Conservation (phyloP, 1,284 basidiomycete genomes). For the Vanrija humicola region DNA sequence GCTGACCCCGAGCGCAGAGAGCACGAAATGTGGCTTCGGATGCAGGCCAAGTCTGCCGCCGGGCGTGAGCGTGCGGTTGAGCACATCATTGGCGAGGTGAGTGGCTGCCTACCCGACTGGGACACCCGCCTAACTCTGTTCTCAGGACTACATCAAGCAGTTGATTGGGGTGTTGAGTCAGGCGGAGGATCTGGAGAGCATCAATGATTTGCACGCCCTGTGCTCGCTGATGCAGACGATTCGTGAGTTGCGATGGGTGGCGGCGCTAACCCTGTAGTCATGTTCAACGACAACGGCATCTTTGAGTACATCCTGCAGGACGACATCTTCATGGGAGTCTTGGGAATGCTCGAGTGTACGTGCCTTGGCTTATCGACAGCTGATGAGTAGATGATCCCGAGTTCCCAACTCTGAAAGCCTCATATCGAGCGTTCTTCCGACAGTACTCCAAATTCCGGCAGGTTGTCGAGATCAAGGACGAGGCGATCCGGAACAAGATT, state of each 20-base stretch:
- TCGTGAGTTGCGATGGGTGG: slow-evolving; percentile 57
- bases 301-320: slow-evolving; percentile 95
- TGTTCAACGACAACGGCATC: slow-evolving; percentile 90
- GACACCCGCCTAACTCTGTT: background rate
- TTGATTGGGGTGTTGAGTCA: slow-evolving; percentile 77
- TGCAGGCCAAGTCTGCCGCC: slow-evolving; percentile 39
- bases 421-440: slow-evolving; percentile 87
- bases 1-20: slow-evolving; percentile 25
- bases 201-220: slow-evolving; percentile 82
- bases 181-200: slow-evolving; percentile 87
- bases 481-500: slow-evolving; percentile 73
- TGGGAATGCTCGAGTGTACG: slow-evolving; percentile 96
- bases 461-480: slow-evolving; percentile 75
- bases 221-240: slow-evolving; percentile 94
- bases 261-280: slow-evolving; percentile 57
- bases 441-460: slow-evolving; percentile 78
- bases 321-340: slow-evolving; percentile 84
- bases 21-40: slow-evolving; percentile 39
- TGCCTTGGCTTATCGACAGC: slow-evolving; percentile 15
- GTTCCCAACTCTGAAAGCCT: slow-evolving; percentile 90
- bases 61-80: slow-evolving; percentile 68
- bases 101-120: background rate
- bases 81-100: slow-evolving; percentile 58
- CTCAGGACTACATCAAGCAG: slow-evolving; percentile 79
- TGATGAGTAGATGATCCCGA: slow-evolving; percentile 82